phyloP scores from a whole-genome alignment of 148 eudicot genomes.

The Bassia scoparia region DNA sequence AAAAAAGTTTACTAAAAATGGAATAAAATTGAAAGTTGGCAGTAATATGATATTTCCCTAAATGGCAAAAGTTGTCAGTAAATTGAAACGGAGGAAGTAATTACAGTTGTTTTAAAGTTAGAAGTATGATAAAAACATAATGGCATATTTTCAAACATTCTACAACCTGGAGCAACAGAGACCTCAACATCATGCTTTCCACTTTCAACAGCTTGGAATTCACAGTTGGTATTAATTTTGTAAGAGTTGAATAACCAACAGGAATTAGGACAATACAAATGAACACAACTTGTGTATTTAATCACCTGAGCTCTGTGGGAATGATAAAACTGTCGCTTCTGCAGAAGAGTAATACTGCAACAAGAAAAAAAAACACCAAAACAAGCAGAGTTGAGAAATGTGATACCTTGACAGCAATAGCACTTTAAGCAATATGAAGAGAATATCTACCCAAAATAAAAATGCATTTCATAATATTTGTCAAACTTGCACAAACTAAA shows the following conservation, averaged over 20 bases:
- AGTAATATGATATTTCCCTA: too few species aligned
- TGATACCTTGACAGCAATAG: neutral
- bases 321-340: slow-evolving; percentile 89
- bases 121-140: neutral
- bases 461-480: too few species aligned
- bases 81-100: too few species aligned
- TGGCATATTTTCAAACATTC: too few species aligned
- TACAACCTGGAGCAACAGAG: neutral
- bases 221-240: neutral
- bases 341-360: slow-evolving; percentile 69
- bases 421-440: neutral
- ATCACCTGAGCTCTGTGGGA: slow-evolving; percentile 96
- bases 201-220: neutral
- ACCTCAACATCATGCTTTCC: neutral
- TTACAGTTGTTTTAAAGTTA: too few species aligned
- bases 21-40: too few species aligned
- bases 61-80: too few species aligned
- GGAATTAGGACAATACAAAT: neutral
- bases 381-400: slow-evolving; percentile 14
- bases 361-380: neutral
- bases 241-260: neutral
- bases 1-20: too few species aligned
- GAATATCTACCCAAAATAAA: too few species aligned
- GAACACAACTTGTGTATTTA: neutral
- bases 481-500: too few species aligned